phyloP scores from a whole-genome alignment of 2,329 filamentous ascomycete genomes.

The Orbilia brochopaga region DNA sequence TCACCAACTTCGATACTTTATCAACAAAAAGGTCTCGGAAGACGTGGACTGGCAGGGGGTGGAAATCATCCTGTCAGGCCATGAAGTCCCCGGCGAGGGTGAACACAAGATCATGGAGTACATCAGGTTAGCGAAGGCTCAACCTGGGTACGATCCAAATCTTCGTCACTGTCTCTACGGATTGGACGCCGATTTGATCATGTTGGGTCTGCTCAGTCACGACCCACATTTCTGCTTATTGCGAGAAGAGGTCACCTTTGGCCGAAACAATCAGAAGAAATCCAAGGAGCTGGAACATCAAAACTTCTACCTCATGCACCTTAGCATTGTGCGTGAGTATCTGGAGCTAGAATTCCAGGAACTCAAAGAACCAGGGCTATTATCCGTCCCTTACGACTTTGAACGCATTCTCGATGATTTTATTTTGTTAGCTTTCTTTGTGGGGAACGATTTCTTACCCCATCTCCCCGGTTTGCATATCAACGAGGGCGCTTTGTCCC shows the following conservation, averaged over 20 bases:
- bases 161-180: constrained; percentile 96
- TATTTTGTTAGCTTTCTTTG: constrained; percentile 99
- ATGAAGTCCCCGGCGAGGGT: constrained; percentile 96
- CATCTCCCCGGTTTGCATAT: constrained; percentile 96
- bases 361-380: constrained; percentile 72
- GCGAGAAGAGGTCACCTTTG: constrained; percentile 97
- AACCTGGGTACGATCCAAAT: constrained; percentile 89
- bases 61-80: constrained; percentile 92
- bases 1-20: constrained; percentile 92
- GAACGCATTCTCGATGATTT: constrained; percentile 98
- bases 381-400: constrained; percentile 85
- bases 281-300: constrained; percentile 97
- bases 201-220: constrained; percentile 95
- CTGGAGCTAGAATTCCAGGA: constrained; percentile 96
- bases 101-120: constrained; percentile 99
- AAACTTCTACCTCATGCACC: constrained; percentile 96
- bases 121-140: constrained; percentile 94
- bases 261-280: constrained; percentile 82
- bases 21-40: constrained; percentile 98
- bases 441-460: constrained; percentile 98
- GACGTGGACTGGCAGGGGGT: constrained; percentile 97
- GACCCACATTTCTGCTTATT: constrained; percentile 98
- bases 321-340: constrained; percentile 97
- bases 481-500: constrained; percentile 93
- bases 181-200: constrained; percentile 95